phyloP scores from a whole-genome alignment of 805 yeast species.

The Wickerhamomyces queroliae region DNA sequence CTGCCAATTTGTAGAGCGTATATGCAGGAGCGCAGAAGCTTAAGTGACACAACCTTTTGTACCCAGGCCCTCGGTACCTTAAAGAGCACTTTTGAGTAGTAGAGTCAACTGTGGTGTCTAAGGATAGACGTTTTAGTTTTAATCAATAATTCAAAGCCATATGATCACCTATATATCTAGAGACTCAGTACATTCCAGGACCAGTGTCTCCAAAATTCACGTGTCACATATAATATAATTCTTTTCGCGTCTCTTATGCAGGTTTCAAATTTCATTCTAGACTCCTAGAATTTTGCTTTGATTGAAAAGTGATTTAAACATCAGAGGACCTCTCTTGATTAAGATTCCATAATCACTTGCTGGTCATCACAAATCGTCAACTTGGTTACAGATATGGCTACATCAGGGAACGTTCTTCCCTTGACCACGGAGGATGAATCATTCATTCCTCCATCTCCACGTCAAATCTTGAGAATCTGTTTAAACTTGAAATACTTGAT shows the following conservation, averaged over 20 bases:
- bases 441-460: conserved; percentile 43
- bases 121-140: no score
- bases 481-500: conserved; percentile 67
- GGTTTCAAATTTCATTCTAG: not conserved
- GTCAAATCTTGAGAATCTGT: conserved; percentile 66
- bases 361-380: not conserved
- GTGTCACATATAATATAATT: no score
- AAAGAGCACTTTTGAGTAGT: no score
- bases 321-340: not conserved
- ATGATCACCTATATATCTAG: no score
- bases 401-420: not conserved
- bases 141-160: not conserved
- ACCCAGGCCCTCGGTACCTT: not conserved
- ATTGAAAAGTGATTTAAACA: no score
- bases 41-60: not conserved
- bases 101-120: not conserved
- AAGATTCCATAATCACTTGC: not conserved
- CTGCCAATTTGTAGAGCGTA: no score
- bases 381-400: no score
- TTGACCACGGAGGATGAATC: conserved; percentile 1
- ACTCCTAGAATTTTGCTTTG: no score
- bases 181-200: no score
- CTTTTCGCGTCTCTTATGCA: not conserved
- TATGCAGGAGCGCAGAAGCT: no score
- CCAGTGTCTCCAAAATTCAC: no score